Percentiles rank a stretch among this genome's conserved stretches.
Evolutionary conservation across 1,284 basidiomycete species (phyloP).

Genomic region (Leccinum griseonigrum): DNA sequence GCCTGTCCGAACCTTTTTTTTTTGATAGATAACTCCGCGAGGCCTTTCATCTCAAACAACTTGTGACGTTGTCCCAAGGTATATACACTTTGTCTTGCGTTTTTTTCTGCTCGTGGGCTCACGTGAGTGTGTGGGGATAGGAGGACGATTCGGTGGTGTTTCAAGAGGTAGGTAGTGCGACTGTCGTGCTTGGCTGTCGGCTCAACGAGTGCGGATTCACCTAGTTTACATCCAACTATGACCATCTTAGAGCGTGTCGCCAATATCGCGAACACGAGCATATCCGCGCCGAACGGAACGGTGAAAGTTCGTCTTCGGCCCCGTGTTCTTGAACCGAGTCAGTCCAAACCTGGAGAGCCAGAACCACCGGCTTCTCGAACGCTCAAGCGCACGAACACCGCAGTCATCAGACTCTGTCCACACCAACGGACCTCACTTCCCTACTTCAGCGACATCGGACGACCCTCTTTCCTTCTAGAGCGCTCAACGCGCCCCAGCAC

Average conservation of each 20-base stretch:
- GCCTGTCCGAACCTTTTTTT: neutral
- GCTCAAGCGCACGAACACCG: slow-evolving; percentile 18
- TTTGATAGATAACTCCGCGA: slow-evolving; percentile 61
- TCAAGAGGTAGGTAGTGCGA: slow-evolving; percentile 52
- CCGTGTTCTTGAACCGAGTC: no score
- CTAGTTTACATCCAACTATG: slow-evolving; percentile 39
- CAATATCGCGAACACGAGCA: slow-evolving; percentile 1
- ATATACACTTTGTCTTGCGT: neutral
- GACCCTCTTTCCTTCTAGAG: no score
- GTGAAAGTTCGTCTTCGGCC: slow-evolving; percentile 8
- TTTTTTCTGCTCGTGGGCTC: no score
- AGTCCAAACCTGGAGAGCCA: no score
- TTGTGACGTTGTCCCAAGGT: slow-evolving; percentile 72
- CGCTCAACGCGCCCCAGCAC: no score
- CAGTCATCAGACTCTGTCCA: neutral
- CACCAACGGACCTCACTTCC: no score
- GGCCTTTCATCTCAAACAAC: slow-evolving; percentile 82
- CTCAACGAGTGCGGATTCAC: neutral
- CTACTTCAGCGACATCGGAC: no score
- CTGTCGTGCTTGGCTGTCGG: slow-evolving; percentile 1
- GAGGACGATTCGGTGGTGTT: slow-evolving; percentile 55
- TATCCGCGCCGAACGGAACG: slow-evolving; percentile 15
- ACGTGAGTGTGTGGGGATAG: no score
- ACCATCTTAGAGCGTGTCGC: no score
- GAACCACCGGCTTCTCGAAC: slow-evolving; percentile 2